A percentile compares a stretch with the other conserved stretches of the same genome.
Evolutionary conservation across 352 stramenopile species (phyloP).

Genomic region (Phytopythium vexans): DNA sequence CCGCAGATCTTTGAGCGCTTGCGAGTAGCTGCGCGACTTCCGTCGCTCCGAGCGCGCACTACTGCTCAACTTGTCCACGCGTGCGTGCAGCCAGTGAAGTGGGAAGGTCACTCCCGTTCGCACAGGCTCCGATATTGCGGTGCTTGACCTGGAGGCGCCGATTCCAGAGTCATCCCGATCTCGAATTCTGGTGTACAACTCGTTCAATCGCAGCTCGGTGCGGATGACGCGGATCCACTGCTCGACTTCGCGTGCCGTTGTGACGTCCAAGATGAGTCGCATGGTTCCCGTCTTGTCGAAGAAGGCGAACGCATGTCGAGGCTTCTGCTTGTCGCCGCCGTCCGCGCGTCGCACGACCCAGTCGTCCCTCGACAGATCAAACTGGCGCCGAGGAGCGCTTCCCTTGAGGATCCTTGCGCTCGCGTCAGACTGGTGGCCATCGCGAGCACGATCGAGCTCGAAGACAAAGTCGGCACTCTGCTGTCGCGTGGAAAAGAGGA

Average conservation of each 20-base stretch:
- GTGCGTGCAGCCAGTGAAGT: slow-evolving; percentile 48
- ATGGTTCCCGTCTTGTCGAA: slow-evolving; percentile 51
- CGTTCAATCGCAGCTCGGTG: slow-evolving; percentile 32
- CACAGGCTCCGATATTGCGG: neutral
- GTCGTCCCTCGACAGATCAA: slow-evolving; percentile 37
- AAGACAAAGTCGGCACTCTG: slow-evolving; percentile 60
- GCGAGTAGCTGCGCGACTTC: slow-evolving; percentile 46
- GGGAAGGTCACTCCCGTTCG: slow-evolving; percentile 14
- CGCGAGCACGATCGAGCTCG: slow-evolving; percentile 27
- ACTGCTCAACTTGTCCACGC: slow-evolving; percentile 35
- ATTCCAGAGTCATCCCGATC: slow-evolving; percentile 1
- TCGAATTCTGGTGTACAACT: slow-evolving; percentile 22
- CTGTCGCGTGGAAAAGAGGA: slow-evolving; percentile 47
- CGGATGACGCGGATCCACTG: slow-evolving; percentile 46
- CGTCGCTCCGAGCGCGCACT: slow-evolving; percentile 32
- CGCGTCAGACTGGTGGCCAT: slow-evolving; percentile 15
- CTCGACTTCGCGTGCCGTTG: slow-evolving; percentile 26
- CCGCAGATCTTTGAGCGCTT: slow-evolving; percentile 67
- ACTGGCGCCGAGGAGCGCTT: slow-evolving; percentile 31
- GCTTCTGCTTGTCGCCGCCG: slow-evolving; percentile 1
- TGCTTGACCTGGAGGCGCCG: slow-evolving; percentile 1
- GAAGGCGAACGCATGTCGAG: slow-evolving; percentile 61
- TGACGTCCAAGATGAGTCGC: slow-evolving; percentile 50
- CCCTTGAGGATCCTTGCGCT: slow-evolving; percentile 45
- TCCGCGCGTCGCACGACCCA: slow-evolving; percentile 56